Conservation (phyloP, 169 alveolate genomes). For the Theileria annulata region DNA sequence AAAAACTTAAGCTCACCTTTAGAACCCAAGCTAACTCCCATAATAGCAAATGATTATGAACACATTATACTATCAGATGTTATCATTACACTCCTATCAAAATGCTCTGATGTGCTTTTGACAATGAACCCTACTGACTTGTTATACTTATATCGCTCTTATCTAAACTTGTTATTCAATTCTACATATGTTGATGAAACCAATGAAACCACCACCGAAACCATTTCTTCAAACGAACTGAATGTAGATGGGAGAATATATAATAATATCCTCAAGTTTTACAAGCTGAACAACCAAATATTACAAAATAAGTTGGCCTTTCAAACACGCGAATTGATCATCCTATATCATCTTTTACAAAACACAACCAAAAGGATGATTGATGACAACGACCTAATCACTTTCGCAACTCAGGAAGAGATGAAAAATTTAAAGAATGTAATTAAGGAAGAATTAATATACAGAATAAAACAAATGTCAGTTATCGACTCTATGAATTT, state of each 20-base stretch:
- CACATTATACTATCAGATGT: constrained; percentile 27
- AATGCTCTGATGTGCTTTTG: constrained; percentile 50
- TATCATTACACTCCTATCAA: constrained; percentile 40
- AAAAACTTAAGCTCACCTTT: not conserved
- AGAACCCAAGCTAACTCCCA: not conserved
- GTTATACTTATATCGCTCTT: constrained; percentile 45
- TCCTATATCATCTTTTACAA: not conserved
- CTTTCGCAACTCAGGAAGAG: constrained; percentile 20
- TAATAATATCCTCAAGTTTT: constrained; percentile 31
- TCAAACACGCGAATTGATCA: not conserved
- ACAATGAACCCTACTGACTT: constrained; percentile 62
- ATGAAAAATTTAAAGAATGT: constrained; percentile 11
- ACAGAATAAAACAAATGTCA: constrained; percentile 50
- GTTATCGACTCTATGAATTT: constrained; percentile 39
- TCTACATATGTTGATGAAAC: constrained; percentile 9
- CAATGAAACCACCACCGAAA: constrained; percentile 37
- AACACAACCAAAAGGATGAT: not conserved
- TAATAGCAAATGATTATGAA: constrained; percentile 22
- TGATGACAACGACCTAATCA: constrained; percentile 20
- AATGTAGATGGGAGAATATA: constrained; percentile 15
- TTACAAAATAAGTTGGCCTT: constrained; percentile 23
- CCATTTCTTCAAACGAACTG: not conserved
- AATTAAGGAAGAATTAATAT: constrained; percentile 28
- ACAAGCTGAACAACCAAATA: constrained; percentile 52
- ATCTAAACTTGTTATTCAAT: constrained; percentile 41